A percentile compares a stretch with the other conserved stretches of the same genome.
Conservation (phyloP, 2,329 filamentous ascomycete genomes). For the Rachicladosporium sp. region DNA sequence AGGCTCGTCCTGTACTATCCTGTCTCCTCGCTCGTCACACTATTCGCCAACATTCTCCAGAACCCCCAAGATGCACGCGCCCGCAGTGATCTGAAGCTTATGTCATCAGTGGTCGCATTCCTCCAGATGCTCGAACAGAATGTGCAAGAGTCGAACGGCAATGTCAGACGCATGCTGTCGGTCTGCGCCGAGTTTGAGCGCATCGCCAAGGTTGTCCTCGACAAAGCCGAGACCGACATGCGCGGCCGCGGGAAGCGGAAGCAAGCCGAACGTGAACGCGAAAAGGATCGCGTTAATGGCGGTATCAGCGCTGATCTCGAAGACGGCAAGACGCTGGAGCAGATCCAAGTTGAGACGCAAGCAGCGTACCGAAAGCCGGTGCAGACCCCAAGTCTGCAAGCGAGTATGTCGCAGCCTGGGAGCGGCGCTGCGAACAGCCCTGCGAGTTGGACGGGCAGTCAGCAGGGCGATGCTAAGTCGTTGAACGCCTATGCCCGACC, state of each 20-base stretch:
- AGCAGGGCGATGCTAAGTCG: not conserved
- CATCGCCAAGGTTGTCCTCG: slow-evolving; percentile 80
- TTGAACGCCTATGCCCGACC: not conserved
- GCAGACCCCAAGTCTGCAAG: slow-evolving; percentile 20
- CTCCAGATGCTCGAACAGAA: slow-evolving; percentile 80
- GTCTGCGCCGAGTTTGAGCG: slow-evolving; percentile 95
- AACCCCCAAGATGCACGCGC: slow-evolving; percentile 85
- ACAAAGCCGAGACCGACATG: slow-evolving; percentile 79
- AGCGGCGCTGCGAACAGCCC: slow-evolving; percentile 16
- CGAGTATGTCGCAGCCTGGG: slow-evolving; percentile 14
- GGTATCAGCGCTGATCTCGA: slow-evolving; percentile 15
- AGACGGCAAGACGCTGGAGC: slow-evolving; percentile 22
- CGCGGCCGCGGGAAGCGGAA: slow-evolving; percentile 75
- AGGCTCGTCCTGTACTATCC: slow-evolving; percentile 93
- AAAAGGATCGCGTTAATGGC: slow-evolving; percentile 18
- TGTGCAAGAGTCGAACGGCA: slow-evolving; percentile 48
- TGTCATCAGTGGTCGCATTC: slow-evolving; percentile 89
- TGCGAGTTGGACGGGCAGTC: slow-evolving; percentile 16
- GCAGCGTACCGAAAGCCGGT: slow-evolving; percentile 21
- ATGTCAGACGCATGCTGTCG: slow-evolving; percentile 83
- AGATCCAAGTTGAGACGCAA: slow-evolving; percentile 25
- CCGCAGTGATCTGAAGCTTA: slow-evolving; percentile 75
- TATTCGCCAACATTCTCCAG: slow-evolving; percentile 93
- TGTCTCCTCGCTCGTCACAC: slow-evolving; percentile 82
- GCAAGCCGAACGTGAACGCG: slow-evolving; percentile 42